Evolutionary conservation across 2,329 filamentous ascomycete species (phyloP).

Genomic region (Epichloe scottii): DNA sequence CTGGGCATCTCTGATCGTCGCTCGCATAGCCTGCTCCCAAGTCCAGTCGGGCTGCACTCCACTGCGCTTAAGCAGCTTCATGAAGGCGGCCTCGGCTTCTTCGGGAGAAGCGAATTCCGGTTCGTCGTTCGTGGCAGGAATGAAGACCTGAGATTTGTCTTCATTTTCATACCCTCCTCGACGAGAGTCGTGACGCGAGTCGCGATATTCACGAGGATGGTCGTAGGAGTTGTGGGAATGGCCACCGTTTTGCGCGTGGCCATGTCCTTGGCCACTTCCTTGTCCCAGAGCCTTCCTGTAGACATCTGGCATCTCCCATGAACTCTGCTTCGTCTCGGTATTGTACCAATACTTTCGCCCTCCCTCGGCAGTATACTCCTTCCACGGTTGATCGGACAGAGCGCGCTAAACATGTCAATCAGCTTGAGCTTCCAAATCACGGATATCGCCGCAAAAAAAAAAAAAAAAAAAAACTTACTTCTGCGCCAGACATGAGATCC

Average conservation of each 20-base stretch:
- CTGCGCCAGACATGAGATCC: slow-evolving; percentile 71
- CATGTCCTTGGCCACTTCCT: slow-evolving; percentile 5
- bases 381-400: slow-evolving; percentile 76
- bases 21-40: slow-evolving; percentile 81
- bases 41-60: slow-evolving; percentile 84
- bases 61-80: slow-evolving; percentile 74
- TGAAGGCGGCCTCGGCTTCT: slow-evolving; percentile 86
- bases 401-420: slow-evolving; percentile 46
- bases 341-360: slow-evolving; percentile 95
- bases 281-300: slow-evolving; percentile 61
- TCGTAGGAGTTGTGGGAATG: slow-evolving; percentile 23
- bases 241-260: slow-evolving; percentile 31
- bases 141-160: slow-evolving; percentile 42
- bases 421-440: neutral
- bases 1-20: slow-evolving; percentile 79
- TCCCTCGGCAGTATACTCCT: slow-evolving; percentile 76
- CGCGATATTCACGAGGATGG: slow-evolving; percentile 27
- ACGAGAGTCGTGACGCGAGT: slow-evolving; percentile 38
- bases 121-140: slow-evolving; percentile 53
- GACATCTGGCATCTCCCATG: slow-evolving; percentile 83
- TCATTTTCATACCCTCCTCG: slow-evolving; percentile 47
- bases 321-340: slow-evolving; percentile 79
- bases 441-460: neutral
- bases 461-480: slow-evolving; percentile 40
- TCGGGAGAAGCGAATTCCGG: slow-evolving; percentile 69